Percentiles rank a stretch among this genome's conserved stretches.
Evolutionary conservation across 75 land plant genomes (phyloP).

Genomic region (Cryptomeria japonica): DNA sequence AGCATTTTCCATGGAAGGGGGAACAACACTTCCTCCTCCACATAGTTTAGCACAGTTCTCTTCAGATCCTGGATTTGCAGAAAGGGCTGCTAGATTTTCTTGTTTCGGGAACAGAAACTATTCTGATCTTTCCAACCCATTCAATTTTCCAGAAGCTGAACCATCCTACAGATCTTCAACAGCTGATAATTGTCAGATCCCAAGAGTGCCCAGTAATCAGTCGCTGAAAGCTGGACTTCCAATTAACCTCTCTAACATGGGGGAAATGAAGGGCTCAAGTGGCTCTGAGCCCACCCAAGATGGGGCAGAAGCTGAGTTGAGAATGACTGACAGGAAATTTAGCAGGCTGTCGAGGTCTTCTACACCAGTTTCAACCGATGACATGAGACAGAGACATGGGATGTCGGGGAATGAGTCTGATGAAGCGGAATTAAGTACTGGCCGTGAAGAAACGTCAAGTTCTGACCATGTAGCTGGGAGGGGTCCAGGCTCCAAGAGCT

Average conservation of each 20-base stretch:
- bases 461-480: conserved; percentile 41
- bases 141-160: conserved; percentile 19
- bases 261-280: conserved; percentile 17
- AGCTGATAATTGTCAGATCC: conserved; percentile 25
- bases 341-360: conserved; percentile 12
- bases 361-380: conserved; percentile 19
- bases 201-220: conserved; percentile 43
- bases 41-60: conserved; percentile 45
- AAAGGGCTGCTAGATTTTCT: conserved; percentile 67
- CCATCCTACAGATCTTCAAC: conserved; percentile 18
- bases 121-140: conserved; percentile 31
- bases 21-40: conserved; percentile 29
- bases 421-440: conserved; percentile 59
- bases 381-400: conserved; percentile 11
- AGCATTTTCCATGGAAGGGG: conserved; percentile 42
- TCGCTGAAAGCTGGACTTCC: conserved; percentile 31
- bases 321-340: conserved; percentile 19
- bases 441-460: conserved; percentile 50
- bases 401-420: conserved; percentile 28
- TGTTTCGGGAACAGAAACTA: conserved; percentile 56
- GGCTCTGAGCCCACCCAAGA: conserved; percentile 13
- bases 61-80: conserved; percentile 67
- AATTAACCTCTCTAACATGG: conserved; percentile 21
- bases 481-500: conserved; percentile 25
- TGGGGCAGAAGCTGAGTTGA: conserved; percentile 16